Percentiles rank a stretch among this genome's conserved stretches.
phyloP scores from a whole-genome alignment of 208 protist genomes.

The Kentomonas sorsogonicus region DNA sequence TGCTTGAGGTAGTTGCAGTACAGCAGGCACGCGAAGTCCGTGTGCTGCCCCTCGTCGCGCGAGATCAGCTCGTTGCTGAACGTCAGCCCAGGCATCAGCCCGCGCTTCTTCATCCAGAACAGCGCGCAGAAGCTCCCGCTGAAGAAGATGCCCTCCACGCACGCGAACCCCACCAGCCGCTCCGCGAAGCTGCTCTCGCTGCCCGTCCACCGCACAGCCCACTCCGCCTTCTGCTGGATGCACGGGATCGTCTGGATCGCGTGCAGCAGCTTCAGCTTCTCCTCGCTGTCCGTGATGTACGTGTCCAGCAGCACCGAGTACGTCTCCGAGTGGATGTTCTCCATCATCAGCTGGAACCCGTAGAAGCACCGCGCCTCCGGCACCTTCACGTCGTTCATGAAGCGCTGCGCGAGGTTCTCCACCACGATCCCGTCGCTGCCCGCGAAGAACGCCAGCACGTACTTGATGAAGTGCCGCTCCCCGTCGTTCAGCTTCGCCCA shows the following conservation, averaged over 20 bases:
- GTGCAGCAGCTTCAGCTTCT: slow-evolving; percentile 94
- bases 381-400: slow-evolving; percentile 98
- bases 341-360: slow-evolving; percentile 99
- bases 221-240: slow-evolving; percentile 98
- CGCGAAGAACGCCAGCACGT: slow-evolving; percentile 99
- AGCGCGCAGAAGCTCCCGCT: slow-evolving; percentile 98
- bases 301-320: slow-evolving; percentile 94
- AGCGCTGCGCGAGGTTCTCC: slow-evolving; percentile 96
- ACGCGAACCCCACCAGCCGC: slow-evolving; percentile 97
- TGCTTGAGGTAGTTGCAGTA: slow-evolving; percentile 92
- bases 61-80: slow-evolving; percentile 99
- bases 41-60: slow-evolving; percentile 98
- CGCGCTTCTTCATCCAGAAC: slow-evolving; percentile 99
- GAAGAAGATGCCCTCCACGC: slow-evolving; percentile 99
- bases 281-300: slow-evolving; percentile 93
- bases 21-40: slow-evolving; percentile 98
- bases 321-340: slow-evolving; percentile 98
- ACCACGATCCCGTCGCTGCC: slow-evolving; percentile 98
- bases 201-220: slow-evolving; percentile 93
- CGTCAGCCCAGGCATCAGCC: slow-evolving; percentile 98
- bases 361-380: slow-evolving; percentile 98
- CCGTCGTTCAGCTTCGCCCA: slow-evolving; percentile 94
- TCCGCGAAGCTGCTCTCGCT: slow-evolving; percentile 87
- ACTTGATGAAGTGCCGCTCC: slow-evolving; percentile 98
- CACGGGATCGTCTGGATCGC: slow-evolving; percentile 96